A percentile compares a stretch with the other conserved stretches of the same genome.
Conservation (phyloP, 2,329 filamentous ascomycete genomes). For the Colletotrichum caudatum region DNA sequence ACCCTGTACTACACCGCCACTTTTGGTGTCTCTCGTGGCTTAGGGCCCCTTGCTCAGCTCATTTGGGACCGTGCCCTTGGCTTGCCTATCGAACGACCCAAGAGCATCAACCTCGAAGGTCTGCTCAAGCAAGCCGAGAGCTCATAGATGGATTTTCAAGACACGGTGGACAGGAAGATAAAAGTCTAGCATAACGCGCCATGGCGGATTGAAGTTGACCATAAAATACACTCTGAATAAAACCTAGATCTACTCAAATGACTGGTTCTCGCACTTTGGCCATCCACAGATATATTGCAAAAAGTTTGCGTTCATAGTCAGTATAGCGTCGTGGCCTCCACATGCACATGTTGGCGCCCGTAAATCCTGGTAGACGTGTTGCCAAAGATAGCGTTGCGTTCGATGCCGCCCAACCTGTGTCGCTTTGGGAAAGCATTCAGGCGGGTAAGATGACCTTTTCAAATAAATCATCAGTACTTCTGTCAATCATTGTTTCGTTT, state of each 20-base stretch:
- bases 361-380: not conserved
- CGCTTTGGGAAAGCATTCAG: too few relatives aligned
- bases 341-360: too few relatives aligned
- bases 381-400: too few relatives aligned
- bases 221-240: not conserved
- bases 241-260: not conserved
- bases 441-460: not conserved
- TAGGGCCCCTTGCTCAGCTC: constrained; percentile 92
- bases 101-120: constrained; percentile 94
- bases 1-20: constrained; percentile 92
- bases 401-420: too few relatives aligned
- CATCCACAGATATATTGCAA: not conserved
- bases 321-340: too few relatives aligned
- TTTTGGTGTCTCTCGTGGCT: constrained; percentile 75
- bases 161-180: not conserved
- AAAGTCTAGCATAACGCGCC: not conserved
- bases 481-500: too few relatives aligned
- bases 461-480: too few relatives aligned
- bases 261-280: not conserved
- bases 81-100: constrained; percentile 95
- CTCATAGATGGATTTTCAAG: constrained; percentile 47
- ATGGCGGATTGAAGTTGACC: constrained; percentile 25
- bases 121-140: constrained; percentile 76
- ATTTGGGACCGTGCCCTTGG: constrained; percentile 96
- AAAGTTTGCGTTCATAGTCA: too few relatives aligned